These are phyloP conservation scores for Russula virescens DNA, from an alignment of 768 basidiomycete species.

Conservation along the genomic window DNA sequence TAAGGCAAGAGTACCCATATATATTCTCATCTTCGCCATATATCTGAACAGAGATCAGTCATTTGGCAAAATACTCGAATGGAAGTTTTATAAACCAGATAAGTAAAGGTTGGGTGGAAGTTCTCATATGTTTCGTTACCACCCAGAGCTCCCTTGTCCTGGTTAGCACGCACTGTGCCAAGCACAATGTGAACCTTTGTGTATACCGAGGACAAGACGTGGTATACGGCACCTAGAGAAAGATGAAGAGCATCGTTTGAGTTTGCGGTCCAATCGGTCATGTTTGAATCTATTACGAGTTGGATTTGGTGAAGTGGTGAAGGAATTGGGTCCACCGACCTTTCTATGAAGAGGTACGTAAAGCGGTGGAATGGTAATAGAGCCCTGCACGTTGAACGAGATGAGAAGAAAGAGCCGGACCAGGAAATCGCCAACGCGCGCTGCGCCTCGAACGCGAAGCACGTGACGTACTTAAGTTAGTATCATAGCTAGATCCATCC, in stretches of 20 bases:
- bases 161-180: conserved; percentile 55
- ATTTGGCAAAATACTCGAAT: neutral
- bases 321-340: no score
- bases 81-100: conserved; percentile 56
- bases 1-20: conserved; percentile 84
- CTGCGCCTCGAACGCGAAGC: no score
- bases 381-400: no score
- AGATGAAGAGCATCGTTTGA: conserved; percentile 73
- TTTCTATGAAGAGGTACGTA: no score
- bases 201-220: neutral
- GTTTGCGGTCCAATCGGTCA: conserved; percentile 67
- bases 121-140: conserved; percentile 54
- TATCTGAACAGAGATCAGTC: conserved; percentile 46
- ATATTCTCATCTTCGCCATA: conserved; percentile 96
- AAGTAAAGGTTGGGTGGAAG: conserved; percentile 89
- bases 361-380: no score
- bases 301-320: no score
- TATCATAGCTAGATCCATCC: no score
- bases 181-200: neutral
- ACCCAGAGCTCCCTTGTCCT: conserved; percentile 53
- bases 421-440: no score
- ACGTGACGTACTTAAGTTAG: no score
- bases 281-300: neutral
- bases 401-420: no score
- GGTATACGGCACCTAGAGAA: conserved; percentile 53